Evolutionary conservation across 1,139 yeast genomes (phyloP).

Genomic region (Arxiozyma slooffiae): DNA sequence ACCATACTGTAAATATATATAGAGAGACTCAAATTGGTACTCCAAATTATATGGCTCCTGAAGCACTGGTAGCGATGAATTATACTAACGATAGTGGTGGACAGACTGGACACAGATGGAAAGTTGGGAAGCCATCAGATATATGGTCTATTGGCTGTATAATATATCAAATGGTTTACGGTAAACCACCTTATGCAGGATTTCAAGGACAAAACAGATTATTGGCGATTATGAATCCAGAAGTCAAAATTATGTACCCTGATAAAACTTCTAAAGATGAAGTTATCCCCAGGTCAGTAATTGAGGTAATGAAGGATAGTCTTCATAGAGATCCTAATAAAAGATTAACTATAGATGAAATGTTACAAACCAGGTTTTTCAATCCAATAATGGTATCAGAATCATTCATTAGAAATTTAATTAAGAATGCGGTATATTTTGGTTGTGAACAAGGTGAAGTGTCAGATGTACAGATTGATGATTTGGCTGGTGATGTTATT

Average conservation of each 20-base stretch:
- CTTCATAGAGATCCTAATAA: slow-evolving; percentile 60
- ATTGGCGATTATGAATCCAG: slow-evolving; percentile 80
- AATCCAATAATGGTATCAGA: slow-evolving; percentile 67
- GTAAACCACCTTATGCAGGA: slow-evolving; percentile 81
- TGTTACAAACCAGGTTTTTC: slow-evolving; percentile 52
- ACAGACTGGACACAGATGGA: slow-evolving; percentile 47
- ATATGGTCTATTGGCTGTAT: slow-evolving; percentile 98
- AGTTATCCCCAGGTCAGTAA: slow-evolving; percentile 56
- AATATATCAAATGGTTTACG: slow-evolving; percentile 89
- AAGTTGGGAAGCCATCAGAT: slow-evolving; percentile 91
- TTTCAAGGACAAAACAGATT: slow-evolving; percentile 72
- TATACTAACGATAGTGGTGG: slow-evolving; percentile 27
- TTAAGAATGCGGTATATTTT: slow-evolving; percentile 64
- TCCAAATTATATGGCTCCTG: slow-evolving; percentile 98
- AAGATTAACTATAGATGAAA: slow-evolving; percentile 56
- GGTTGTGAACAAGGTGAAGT: slow-evolving; percentile 42
- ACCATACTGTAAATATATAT: slow-evolving; percentile 81
- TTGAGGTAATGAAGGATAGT: slow-evolving; percentile 67
- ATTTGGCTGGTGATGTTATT: slow-evolving; percentile 47
- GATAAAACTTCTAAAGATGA: slow-evolving; percentile 52
- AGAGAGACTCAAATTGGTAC: slow-evolving; percentile 91
- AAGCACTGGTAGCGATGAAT: slow-evolving; percentile 63
- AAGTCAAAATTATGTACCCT: slow-evolving; percentile 65
- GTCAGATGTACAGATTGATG: slow-evolving; percentile 36
- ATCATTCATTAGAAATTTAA: slow-evolving; percentile 56